Conservation (phyloP, 495 filamentous ascomycete genomes). For the Aspergillus incahuasiensis region DNA sequence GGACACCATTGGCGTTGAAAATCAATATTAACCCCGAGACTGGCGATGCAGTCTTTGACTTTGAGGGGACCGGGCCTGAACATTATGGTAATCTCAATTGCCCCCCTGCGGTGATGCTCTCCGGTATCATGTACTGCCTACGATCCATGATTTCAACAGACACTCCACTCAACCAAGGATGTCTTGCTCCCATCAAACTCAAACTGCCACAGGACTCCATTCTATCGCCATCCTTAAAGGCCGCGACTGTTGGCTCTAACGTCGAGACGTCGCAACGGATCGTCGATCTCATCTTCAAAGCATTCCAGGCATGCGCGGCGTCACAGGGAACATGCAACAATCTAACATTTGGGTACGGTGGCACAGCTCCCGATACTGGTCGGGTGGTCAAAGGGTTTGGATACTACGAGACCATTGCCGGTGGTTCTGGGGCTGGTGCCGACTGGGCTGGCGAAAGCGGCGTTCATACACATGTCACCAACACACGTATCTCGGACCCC, state of each 20-base stretch:
- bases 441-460: conserved; percentile 76
- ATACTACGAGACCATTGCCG: conserved; percentile 82
- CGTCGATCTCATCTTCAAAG: conserved; percentile 81
- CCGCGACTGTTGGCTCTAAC: conserved; percentile 68
- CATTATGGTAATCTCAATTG: conserved; percentile 90
- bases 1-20: not conserved
- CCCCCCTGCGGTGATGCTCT: conserved; percentile 82
- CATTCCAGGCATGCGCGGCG: conserved; percentile 69
- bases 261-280: conserved; percentile 67
- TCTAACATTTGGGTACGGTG: conserved; percentile 29
- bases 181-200: conserved; percentile 74
- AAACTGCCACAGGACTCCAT: conserved; percentile 78
- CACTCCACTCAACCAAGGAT: conserved; percentile 93
- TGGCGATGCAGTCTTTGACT: conserved; percentile 88
- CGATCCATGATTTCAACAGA: conserved; percentile 80
- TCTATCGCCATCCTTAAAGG: conserved; percentile 71
- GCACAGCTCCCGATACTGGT: conserved; percentile 21
- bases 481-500: conserved; percentile 88
- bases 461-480: conserved; percentile 94
- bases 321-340: conserved; percentile 85
- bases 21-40: conserved; percentile 67
- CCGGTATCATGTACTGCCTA: conserved; percentile 40
- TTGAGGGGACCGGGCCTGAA: conserved; percentile 74
- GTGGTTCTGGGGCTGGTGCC: conserved; percentile 74
- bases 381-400: conserved; percentile 45